These are phyloP conservation scores for Linderina pennispora DNA, from an alignment of 192 early-diverging fungal genomes.

Conservation along the genomic window DNA sequence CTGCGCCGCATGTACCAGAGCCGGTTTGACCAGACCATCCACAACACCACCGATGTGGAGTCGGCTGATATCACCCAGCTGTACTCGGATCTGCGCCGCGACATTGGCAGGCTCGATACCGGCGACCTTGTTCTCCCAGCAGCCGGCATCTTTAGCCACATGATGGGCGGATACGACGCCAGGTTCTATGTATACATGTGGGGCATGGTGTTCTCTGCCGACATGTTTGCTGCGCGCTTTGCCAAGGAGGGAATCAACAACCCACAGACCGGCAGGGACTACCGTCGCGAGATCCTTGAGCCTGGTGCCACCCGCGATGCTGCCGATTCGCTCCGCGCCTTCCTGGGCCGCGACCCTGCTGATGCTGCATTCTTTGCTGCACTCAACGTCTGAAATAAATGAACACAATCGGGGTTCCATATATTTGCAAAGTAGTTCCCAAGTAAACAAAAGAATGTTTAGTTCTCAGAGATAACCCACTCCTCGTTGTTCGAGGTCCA, in stretches of 20 bases:
- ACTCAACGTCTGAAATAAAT: slow-evolving; percentile 3
- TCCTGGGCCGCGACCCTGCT: slow-evolving; percentile 66
- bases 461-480: slow-evolving; percentile 69
- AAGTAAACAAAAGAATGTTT: slow-evolving; percentile 10
- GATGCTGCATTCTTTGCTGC: slow-evolving; percentile 1
- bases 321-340: slow-evolving; percentile 54
- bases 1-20: slow-evolving; percentile 58
- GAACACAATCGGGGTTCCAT: too few species aligned
- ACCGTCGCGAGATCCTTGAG: slow-evolving; percentile 60
- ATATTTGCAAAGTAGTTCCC: too few species aligned
- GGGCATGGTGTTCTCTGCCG: slow-evolving; percentile 63
- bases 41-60: slow-evolving; percentile 40
- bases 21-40: slow-evolving; percentile 57
- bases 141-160: slow-evolving; percentile 39
- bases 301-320: slow-evolving; percentile 56
- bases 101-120: slow-evolving; percentile 28
- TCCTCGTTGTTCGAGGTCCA: slow-evolving; percentile 58
- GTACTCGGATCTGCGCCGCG: slow-evolving; percentile 35
- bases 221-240: slow-evolving; percentile 66
- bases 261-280: slow-evolving; percentile 49
- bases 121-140: slow-evolving; percentile 17
- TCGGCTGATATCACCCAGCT: slow-evolving; percentile 35
- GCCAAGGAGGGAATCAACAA: slow-evolving; percentile 49
- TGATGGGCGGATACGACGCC: slow-evolving; percentile 60
- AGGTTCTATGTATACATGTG: slow-evolving; percentile 63